Evolutionary conservation across 2,329 filamentous ascomycete species (phyloP).

Genomic region (Pseudopithomyces chartarum): DNA sequence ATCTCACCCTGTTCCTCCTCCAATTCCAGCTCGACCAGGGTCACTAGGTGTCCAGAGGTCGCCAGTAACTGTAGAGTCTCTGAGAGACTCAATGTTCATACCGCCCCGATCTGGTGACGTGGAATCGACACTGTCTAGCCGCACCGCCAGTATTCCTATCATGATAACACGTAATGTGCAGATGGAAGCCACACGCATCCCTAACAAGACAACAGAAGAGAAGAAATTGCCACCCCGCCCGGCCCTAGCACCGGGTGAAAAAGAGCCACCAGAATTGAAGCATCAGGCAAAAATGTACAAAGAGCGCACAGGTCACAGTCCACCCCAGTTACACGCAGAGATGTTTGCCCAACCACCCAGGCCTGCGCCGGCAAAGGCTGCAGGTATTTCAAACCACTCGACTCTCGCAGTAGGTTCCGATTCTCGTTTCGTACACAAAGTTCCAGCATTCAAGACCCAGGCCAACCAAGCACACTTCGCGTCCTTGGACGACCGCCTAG

Average conservation of each 20-base stretch:
- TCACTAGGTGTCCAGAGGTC: background rate
- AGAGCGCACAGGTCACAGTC: background rate
- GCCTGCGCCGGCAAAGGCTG: background rate
- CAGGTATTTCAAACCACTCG: background rate
- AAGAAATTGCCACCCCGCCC: constrained; percentile 7
- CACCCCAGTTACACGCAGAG: background rate
- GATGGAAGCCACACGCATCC: background rate
- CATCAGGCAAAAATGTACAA: background rate
- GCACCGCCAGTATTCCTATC: background rate
- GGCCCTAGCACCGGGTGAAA: background rate
- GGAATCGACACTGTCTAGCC: background rate
- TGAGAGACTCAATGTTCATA: background rate
- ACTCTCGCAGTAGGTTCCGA: background rate
- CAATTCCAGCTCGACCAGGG: background rate
- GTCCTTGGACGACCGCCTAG: constrained; percentile 5
- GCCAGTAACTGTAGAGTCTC: background rate
- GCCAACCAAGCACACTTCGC: background rate
- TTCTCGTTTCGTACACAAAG: background rate
- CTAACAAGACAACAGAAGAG: background rate
- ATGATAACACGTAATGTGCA: too few species aligned
- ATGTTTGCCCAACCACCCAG: background rate
- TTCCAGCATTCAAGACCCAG: background rate
- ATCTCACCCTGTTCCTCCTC: background rate
- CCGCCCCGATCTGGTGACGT: background rate
- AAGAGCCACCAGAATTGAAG: background rate